These are phyloP conservation scores for Ogataea pignaliae DNA, from an alignment of 805 yeast species.

Conservation along the genomic window DNA sequence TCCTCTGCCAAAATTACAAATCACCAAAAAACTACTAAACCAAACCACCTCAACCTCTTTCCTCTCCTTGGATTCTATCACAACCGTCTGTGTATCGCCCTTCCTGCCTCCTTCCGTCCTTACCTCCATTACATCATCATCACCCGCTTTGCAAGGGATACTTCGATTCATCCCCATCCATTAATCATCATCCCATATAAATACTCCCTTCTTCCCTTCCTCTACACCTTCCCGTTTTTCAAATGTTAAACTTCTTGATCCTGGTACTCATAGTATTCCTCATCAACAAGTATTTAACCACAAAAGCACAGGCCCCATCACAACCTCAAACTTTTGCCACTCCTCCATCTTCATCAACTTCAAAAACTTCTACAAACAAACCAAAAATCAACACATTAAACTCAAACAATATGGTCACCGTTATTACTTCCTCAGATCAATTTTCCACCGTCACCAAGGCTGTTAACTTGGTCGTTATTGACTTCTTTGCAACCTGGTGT, in stretches of 20 bases:
- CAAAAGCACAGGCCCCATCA: slow-evolving; percentile 6
- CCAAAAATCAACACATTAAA: background rate
- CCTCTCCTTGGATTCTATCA: too few species aligned
- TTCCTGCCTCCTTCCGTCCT: too few species aligned
- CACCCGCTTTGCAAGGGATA: too few species aligned
- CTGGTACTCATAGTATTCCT: slow-evolving; percentile 24
- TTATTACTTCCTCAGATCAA: slow-evolving; percentile 43
- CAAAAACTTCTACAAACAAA: background rate
- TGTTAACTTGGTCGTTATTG: slow-evolving; percentile 77
- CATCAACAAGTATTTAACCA: slow-evolving; percentile 22
- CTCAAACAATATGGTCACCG: slow-evolving; percentile 45
- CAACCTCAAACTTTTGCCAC: slow-evolving; percentile 2
- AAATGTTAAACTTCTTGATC: slow-evolving; percentile 24
- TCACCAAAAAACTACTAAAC: too few species aligned
- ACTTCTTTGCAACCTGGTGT: slow-evolving; percentile 97
- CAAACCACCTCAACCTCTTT: too few species aligned
- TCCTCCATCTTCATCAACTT: slow-evolving; percentile 2
- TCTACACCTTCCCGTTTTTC: background rate
- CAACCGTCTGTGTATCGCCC: too few species aligned
- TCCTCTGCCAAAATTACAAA: too few species aligned
- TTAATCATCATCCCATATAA: background rate
- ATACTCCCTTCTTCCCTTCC: background rate
- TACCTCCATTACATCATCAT: too few species aligned
- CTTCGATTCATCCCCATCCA: too few species aligned
- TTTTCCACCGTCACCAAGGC: slow-evolving; percentile 62